phyloP scores from a whole-genome alignment of 2,329 filamentous ascomycete genomes.

The Allantophomopsis cytisporea region DNA sequence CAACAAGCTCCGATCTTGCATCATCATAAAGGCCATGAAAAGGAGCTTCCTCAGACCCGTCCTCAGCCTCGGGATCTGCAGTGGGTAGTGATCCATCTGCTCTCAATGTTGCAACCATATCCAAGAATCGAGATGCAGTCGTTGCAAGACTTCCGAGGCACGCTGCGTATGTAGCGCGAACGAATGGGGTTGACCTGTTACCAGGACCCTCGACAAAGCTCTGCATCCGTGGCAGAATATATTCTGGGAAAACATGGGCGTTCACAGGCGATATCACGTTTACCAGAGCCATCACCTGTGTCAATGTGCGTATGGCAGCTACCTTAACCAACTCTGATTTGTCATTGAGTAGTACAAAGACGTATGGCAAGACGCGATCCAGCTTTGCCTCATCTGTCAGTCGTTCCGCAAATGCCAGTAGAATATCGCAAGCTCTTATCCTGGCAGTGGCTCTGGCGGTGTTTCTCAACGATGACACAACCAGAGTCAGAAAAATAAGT shows the following conservation, averaged over 20 bases:
- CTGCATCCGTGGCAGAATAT: conserved; percentile 52
- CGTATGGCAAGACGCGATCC: conserved; percentile 81
- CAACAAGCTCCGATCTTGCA: conserved; percentile 69
- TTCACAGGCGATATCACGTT: conserved; percentile 73
- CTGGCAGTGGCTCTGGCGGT: conserved; percentile 81
- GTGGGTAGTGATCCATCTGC: conserved; percentile 71
- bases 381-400: conserved; percentile 92
- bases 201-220: conserved; percentile 37
- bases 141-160: conserved; percentile 81
- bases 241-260: conserved; percentile 55
- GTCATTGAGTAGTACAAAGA: conserved; percentile 73
- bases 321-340: conserved; percentile 74
- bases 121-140: conserved; percentile 73
- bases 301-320: conserved; percentile 72
- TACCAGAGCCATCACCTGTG: conserved; percentile 78
- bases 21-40: conserved; percentile 77
- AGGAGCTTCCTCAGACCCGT: conserved; percentile 49
- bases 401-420: conserved; percentile 82
- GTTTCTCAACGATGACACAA: conserved; percentile 80
- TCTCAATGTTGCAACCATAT: conserved; percentile 79
- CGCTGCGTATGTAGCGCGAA: conserved; percentile 84
- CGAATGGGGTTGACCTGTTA: conserved; percentile 49
- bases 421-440: conserved; percentile 77
- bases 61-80: conserved; percentile 68
- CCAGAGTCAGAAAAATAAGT: conserved; percentile 77